Conservation (phyloP, 108 stramenopile genomes). For the Stephanodiscus minutulus region DNA sequence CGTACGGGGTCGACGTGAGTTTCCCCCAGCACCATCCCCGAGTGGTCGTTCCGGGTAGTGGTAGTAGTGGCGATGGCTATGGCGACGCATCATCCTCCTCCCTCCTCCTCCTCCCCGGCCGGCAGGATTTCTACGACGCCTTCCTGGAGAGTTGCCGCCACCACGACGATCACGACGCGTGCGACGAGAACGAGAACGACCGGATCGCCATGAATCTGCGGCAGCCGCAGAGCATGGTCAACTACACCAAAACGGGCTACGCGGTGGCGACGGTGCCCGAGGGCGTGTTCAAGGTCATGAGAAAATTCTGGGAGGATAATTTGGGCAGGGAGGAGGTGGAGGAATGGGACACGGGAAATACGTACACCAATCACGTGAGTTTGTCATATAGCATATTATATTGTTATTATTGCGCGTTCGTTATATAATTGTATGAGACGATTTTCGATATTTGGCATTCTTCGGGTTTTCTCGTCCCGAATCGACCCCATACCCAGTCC, state of each 20-base stretch:
- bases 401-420: neutral
- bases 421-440: too few relatives aligned
- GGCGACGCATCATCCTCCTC: conserved; percentile 53
- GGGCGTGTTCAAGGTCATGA: conserved; percentile 47
- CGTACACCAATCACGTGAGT: conserved; percentile 56
- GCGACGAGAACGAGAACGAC: conserved; percentile 48
- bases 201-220: conserved; percentile 51
- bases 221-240: conserved; percentile 44
- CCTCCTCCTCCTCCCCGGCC: conserved; percentile 50
- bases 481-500: too few relatives aligned
- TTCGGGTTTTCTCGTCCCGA: neutral
- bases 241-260: conserved; percentile 74
- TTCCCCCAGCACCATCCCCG: conserved; percentile 59
- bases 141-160: conserved; percentile 51
- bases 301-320: conserved; percentile 69
- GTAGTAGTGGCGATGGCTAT: too few relatives aligned
- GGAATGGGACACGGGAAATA: conserved; percentile 60
- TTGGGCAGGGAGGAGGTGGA: conserved; percentile 41
- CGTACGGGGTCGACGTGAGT: conserved; percentile 61
- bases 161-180: conserved; percentile 19
- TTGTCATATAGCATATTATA: too few relatives aligned
- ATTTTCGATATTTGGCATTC: neutral
- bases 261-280: conserved; percentile 58
- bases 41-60: conserved; percentile 51
- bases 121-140: conserved; percentile 54